These are phyloP conservation scores for Saposhnikovia divaricata DNA, from an alignment of 129 eudicot genomes.

Conservation along the genomic window DNA sequence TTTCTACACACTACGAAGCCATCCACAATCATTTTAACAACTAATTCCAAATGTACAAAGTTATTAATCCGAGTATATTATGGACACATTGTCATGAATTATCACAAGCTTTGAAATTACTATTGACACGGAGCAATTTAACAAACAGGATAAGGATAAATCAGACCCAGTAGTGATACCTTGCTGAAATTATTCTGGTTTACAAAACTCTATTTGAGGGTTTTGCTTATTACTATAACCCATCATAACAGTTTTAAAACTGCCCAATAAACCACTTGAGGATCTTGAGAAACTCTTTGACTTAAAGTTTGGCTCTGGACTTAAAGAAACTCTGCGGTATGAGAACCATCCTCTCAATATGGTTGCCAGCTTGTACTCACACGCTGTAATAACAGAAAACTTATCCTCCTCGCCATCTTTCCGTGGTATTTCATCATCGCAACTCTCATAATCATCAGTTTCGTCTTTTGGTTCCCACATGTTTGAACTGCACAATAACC, in stretches of 20 bases:
- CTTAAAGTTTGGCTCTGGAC: neutral
- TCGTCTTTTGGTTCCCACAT: neutral
- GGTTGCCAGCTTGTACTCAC: slow-evolving; percentile 2
- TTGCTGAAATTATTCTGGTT: slow-evolving; percentile 3
- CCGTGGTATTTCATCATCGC: slow-evolving; percentile 3
- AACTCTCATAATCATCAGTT: neutral
- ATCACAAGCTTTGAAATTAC: neutral
- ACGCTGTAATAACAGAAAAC: neutral
- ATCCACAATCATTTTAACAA: neutral
- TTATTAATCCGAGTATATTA: neutral
- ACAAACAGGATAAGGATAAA: neutral
- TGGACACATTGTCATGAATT: neutral
- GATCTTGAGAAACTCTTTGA: neutral
- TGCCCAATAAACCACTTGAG: slow-evolving; percentile 14
- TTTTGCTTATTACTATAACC: neutral
- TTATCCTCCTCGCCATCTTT: neutral
- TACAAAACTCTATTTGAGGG: slow-evolving; percentile 9
- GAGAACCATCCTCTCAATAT: slow-evolving; percentile 23
- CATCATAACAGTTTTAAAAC: slow-evolving; percentile 6
- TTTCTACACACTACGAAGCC: neutral
- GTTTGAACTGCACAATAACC: slow-evolving; percentile 10
- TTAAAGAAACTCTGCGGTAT: slow-evolving; percentile 9
- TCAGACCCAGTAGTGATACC: neutral
- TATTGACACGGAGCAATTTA: neutral
- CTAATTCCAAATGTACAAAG: neutral